These are phyloP conservation scores for Blastobotrys ciferrii DNA, from an alignment of 1,139 yeast genomes.

Conservation along the genomic window DNA sequence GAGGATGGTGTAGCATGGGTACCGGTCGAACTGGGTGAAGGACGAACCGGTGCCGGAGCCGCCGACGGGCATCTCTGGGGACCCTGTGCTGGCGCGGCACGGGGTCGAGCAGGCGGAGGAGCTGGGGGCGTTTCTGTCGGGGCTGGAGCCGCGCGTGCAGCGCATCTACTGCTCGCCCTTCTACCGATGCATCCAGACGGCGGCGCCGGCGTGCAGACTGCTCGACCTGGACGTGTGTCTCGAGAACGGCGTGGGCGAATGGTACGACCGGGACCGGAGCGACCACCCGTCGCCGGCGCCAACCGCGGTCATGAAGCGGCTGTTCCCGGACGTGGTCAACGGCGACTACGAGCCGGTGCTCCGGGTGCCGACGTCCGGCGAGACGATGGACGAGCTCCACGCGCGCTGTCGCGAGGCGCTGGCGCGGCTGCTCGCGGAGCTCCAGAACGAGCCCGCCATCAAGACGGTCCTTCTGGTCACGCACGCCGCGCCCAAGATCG, in stretches of 20 bases:
- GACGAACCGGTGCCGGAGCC: conserved; percentile 63
- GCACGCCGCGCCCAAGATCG: conserved; percentile 84
- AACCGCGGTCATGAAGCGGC: conserved; percentile 45
- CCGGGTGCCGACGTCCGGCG: conserved; percentile 65
- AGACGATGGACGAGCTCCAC: conserved; percentile 61
- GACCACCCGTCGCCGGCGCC: conserved; percentile 46
- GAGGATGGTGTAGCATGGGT: conserved; percentile 55
- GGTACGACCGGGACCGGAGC: conserved; percentile 35
- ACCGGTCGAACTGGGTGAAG: conserved; percentile 70
- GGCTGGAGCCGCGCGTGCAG: conserved; percentile 51
- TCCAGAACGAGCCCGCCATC: conserved; percentile 52
- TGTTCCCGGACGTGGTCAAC: conserved; percentile 50
- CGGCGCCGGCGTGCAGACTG: conserved; percentile 60
- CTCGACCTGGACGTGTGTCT: conserved; percentile 56
- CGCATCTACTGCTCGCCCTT: conserved; percentile 77
- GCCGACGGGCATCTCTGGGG: conserved; percentile 81
- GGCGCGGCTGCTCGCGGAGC: conserved; percentile 47
- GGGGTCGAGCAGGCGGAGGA: conserved; percentile 80
- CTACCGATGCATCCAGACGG: conserved; percentile 84
- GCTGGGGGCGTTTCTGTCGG: conserved; percentile 51
- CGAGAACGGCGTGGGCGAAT: conserved; percentile 64
- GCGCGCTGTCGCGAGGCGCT: conserved; percentile 53
- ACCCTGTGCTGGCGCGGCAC: conserved; percentile 74
- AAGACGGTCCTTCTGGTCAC: conserved; percentile 62
- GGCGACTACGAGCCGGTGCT: conserved; percentile 42